Evolutionary conservation across 2,329 filamentous ascomycete species (phyloP).

Genomic region (Chaetomiaceae sp.): DNA sequence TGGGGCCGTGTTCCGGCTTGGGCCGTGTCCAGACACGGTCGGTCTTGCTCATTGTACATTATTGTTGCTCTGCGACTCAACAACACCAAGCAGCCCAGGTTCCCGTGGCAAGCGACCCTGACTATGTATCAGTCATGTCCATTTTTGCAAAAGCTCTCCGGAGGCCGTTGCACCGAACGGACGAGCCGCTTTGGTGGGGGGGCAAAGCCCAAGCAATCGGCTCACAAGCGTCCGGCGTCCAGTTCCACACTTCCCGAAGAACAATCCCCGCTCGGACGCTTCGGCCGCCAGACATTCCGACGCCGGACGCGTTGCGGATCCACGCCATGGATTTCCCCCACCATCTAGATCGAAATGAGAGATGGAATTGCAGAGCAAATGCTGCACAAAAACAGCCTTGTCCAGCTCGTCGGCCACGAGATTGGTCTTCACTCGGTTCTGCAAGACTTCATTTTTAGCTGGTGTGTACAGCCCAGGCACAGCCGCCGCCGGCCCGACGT

Average conservation of each 20-base stretch:
- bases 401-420: neutral
- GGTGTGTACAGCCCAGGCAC: too few species aligned
- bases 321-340: neutral
- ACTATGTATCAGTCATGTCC: too few species aligned
- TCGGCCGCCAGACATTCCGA: slow-evolving; percentile 12
- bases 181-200: neutral
- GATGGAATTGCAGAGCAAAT: too few species aligned
- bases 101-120: too few species aligned
- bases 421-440: too few species aligned
- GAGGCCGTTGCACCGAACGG: too few species aligned
- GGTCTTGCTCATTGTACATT: too few species aligned
- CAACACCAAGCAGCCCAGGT: too few species aligned
- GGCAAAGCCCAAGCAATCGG: slow-evolving; percentile 6
- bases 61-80: too few species aligned
- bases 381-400: too few species aligned
- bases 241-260: slow-evolving; percentile 22
- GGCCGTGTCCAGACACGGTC: neutral
- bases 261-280: slow-evolving; percentile 10
- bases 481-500: neutral
- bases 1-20: slow-evolving; percentile 8
- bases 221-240: slow-evolving; percentile 1
- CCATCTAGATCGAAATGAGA: neutral
- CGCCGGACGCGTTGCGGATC: slow-evolving; percentile 7
- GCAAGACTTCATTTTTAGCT: too few species aligned
- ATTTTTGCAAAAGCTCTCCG: too few species aligned